Base-by-base conservation (phyloP, 1,284 basidiomycete genomes). In the Malassezia sp. region DNA sequence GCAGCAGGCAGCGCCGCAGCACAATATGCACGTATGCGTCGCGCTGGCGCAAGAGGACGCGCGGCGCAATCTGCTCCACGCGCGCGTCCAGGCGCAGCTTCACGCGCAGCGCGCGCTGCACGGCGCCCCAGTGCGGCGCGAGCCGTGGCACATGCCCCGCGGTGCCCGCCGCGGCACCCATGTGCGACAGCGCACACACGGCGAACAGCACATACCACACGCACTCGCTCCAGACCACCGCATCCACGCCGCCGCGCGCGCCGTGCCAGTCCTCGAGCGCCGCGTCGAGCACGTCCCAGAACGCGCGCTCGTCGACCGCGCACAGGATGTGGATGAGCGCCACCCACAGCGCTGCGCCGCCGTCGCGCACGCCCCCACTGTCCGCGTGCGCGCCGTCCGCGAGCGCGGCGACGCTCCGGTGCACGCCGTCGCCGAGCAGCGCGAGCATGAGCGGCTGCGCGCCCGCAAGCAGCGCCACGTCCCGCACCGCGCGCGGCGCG, bases 11-110 rank as follows among this genome's bases (percentile, higher is more conserved):
- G 14, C 90, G 78, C 1, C 77, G 77, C 22, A 84, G 75, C 43
- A 91, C 74, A 6, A 83, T 72, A 8, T 78, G 79, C 45, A 90
- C 74, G 63, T 91, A 93, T 10, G 76, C 72, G 62, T 91, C 86
- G 9, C 82, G 78, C 34, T 79, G 79, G 37, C 73, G 74, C 5
- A 84, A 63, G 30, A 74, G 75, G 5, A 74, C 67, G 21, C 70
- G 67, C 8, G 73, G 70, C 48, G 75, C 71, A 6, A 54, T 49
- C 31, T 68, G 59, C 42, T 84, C 80, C 17, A 72, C 64, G 30
- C 73, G 71, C n/a, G 76, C 72, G 47, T 80, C 74, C 9, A 77
- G 74, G 4, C 74, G 71, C 26, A 91, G 74, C 14, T 57, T 27
- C 9, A 45, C 26, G 5, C 44, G 18, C 24, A 66, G 32, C n/a